These are phyloP conservation scores for Eimeria praecox DNA, from an alignment of 169 alveolate species.

Conservation along the genomic window DNA sequence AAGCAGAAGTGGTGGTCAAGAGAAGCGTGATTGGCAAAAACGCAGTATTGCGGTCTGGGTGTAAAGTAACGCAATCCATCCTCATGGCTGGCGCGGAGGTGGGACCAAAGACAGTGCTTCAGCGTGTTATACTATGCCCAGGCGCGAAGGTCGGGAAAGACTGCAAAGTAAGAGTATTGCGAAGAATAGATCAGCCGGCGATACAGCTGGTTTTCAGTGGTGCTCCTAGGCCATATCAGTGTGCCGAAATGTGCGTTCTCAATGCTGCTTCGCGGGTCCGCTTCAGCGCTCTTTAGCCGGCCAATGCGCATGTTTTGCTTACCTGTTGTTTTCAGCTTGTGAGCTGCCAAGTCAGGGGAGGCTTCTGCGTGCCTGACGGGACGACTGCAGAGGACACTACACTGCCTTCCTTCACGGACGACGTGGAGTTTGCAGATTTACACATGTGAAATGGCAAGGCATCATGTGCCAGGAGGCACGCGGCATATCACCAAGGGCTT, in stretches of 20 bases:
- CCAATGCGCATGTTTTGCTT: neutral
- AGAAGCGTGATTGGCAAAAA: conserved; percentile 72
- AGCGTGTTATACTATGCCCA: conserved; percentile 61
- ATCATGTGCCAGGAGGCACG: neutral
- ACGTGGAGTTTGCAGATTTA: conserved; percentile 45
- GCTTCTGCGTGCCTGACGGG: conserved; percentile 80
- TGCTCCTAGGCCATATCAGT: neutral
- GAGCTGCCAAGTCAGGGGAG: conserved; percentile 78
- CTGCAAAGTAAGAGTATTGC: conserved; percentile 73
- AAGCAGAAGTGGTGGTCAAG: conserved; percentile 74
- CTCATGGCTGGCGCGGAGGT: conserved; percentile 72
- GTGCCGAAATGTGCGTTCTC: neutral
- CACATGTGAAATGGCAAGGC: conserved; percentile 4
- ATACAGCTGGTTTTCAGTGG: neutral
- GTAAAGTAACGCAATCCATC: conserved; percentile 73
- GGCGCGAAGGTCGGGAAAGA: conserved; percentile 69
- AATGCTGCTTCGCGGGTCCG: neutral
- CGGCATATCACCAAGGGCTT: neutral
- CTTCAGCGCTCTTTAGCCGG: neutral
- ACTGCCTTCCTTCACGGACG: conserved; percentile 76
- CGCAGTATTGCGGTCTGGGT: conserved; percentile 52
- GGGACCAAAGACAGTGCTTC: conserved; percentile 67
- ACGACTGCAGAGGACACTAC: conserved; percentile 80
- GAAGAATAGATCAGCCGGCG: neutral
- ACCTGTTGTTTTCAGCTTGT: conserved; percentile 60